These are phyloP conservation scores for Aspergillus fructus DNA, from an alignment of 2,329 filamentous ascomycete genomes.

Conservation along the genomic window DNA sequence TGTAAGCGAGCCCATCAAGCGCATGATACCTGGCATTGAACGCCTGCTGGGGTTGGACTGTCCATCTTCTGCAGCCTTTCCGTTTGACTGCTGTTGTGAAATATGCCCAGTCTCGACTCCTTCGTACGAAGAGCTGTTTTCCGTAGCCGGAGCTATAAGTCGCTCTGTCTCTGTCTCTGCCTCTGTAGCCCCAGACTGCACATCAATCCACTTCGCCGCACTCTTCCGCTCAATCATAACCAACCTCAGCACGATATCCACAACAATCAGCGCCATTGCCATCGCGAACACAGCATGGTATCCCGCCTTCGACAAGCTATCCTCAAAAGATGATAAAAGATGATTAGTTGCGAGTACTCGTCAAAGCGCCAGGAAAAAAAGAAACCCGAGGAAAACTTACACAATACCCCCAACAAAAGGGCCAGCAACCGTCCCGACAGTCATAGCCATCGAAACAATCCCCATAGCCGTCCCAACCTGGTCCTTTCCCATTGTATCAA, in stretches of 20 bases:
- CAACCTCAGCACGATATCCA: conserved; percentile 62
- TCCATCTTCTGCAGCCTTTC: background rate
- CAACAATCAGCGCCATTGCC: conserved; percentile 48
- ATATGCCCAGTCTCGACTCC: background rate
- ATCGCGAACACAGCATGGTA: conserved; percentile 33
- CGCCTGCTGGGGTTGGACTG: background rate
- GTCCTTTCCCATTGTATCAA: conserved; percentile 59
- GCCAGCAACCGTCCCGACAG: conserved; percentile 56
- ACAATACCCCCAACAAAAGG: conserved; percentile 60
- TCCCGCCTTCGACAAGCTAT: conserved; percentile 25
- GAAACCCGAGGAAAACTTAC: conserved; percentile 36
- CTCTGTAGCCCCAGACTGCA: background rate
- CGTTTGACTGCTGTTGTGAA: background rate
- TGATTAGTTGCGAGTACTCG: background rate
- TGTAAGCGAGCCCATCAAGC: conserved; percentile 42
- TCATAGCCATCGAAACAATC: conserved; percentile 51
- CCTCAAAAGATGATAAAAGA: background rate
- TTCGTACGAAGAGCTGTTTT: background rate
- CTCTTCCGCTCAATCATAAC: conserved; percentile 54
- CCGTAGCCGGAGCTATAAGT: conserved; percentile 8
- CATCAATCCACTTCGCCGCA: conserved; percentile 15
- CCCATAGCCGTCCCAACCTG: conserved; percentile 63
- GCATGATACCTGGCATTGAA: conserved; percentile 21
- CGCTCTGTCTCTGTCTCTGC: background rate
- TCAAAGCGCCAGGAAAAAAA: background rate